Evolutionary conservation across 129 eudicot genomes (phyloP).

Genomic region (Saposhnikovia divaricata): DNA sequence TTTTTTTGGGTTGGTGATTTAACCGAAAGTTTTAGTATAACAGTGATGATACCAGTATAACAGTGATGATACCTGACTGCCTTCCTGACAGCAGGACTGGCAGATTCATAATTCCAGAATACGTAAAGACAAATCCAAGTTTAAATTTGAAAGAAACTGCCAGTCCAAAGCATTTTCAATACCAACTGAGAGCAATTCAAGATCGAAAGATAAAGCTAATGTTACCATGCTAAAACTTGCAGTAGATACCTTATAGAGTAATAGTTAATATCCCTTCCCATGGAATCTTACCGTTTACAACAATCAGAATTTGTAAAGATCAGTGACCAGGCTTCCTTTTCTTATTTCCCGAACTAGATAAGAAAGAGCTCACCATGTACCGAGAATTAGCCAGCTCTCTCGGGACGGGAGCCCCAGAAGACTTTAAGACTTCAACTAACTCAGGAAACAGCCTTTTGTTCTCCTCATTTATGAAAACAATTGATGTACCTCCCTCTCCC

Average conservation of each 20-base stretch:
- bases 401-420: slow-evolving; percentile 74
- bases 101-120: slow-evolving; percentile 59
- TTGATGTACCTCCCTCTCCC: slow-evolving; percentile 75
- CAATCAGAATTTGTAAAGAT: slow-evolving; percentile 10
- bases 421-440: slow-evolving; percentile 53
- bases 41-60: slow-evolving; percentile 32
- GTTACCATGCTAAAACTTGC: background rate
- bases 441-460: slow-evolving; percentile 59
- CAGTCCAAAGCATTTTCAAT: background rate
- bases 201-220: background rate
- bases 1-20: too few relatives aligned
- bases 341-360: slow-evolving; percentile 33
- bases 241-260: background rate
- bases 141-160: slow-evolving; percentile 2
- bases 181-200: background rate
- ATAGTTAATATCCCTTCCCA: background rate
- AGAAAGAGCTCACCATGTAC: slow-evolving; percentile 23
- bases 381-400: slow-evolving; percentile 68
- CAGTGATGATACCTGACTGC: slow-evolving; percentile 42
- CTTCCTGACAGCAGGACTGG: slow-evolving; percentile 75
- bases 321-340: slow-evolving; percentile 48
- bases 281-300: background rate
- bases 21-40: too few relatives aligned
- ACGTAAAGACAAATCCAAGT: slow-evolving; percentile 35
- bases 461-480: slow-evolving; percentile 74